These are phyloP conservation scores for Septoria petroselini DNA, from an alignment of 2,329 filamentous ascomycete genomes.

Conservation along the genomic window DNA sequence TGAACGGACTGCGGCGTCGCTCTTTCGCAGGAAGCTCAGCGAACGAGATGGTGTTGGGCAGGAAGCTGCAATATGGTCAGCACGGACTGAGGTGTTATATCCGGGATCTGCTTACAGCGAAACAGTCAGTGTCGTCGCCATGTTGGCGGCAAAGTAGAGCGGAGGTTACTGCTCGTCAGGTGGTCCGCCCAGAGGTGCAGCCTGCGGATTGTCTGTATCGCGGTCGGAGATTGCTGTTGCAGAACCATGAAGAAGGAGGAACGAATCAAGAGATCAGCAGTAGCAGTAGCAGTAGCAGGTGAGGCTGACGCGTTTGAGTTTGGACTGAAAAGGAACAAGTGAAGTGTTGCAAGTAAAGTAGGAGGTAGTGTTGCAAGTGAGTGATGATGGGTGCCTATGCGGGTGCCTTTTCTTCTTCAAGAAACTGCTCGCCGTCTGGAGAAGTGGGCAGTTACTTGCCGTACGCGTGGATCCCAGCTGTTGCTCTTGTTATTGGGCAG, in stretches of 20 bases:
- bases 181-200: background rate
- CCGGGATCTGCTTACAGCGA: constrained; percentile 34
- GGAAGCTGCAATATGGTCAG: constrained; percentile 59
- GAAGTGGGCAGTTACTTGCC: constrained; percentile 2
- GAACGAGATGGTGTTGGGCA: constrained; percentile 91
- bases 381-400: background rate
- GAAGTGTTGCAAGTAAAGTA: background rate
- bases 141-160: constrained; percentile 10
- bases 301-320: background rate
- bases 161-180: background rate
- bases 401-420: background rate
- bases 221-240: background rate
- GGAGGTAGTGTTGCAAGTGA: background rate
- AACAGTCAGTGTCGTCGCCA: constrained; percentile 35
- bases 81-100: background rate
- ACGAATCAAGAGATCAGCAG: constrained; percentile 1
- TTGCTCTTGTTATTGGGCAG: background rate
- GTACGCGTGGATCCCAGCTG: background rate
- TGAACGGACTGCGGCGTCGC: constrained; percentile 27
- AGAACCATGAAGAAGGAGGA: constrained; percentile 9
- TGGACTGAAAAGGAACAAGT: background rate
- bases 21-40: constrained; percentile 50
- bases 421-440: background rate
- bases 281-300: background rate
- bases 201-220: background rate